Evolutionary conservation across 306 rosid species (phyloP), one percentile per base, ranked within the genome.

Genomic region (apple (Malus domestica)): DNA sequence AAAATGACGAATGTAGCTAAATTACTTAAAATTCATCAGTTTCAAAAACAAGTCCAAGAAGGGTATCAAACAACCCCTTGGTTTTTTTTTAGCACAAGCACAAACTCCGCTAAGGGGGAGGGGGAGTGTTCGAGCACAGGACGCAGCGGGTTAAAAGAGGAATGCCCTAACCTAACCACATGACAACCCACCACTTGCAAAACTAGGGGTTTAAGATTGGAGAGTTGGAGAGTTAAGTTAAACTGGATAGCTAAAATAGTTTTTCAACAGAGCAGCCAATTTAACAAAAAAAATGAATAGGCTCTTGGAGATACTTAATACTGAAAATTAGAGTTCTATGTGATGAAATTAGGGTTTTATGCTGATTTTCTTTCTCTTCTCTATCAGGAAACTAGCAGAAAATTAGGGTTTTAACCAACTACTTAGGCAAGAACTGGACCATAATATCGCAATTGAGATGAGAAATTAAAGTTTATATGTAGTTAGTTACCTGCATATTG

Each of bases 401-500:
- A 51, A 44, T 27, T 15, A 19, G 29, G 75, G 68, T 30, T 75
- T 19, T 42, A 29, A 66, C 8, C 18, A 70, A 13, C 10, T 2
- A 44, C 32, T 22, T n/a, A 40, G 27, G 5, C 9, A 5, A 19
- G 33, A 54, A 58, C 62, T 5, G 57, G 11, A 64, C 20, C 33
- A 35, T 9, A 19, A 35, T 2, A 8, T 23, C 14, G 60, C 55
- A 35, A 71, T 69, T 58, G 30, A 7, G 23, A 42, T 11, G 20
- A 10, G 22, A 58, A 51, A 22, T 45, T 67, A 67, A 70, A 78
- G 83, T 67, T 75, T 3, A 33, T 10, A 42, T 45, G 25, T 66
- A 12, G 5, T 73, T 66, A 12, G 5, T 73, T 64, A 80, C 84
- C 80, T 76, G 84, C 84, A 81, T 81, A n/a, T 64, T 76, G 67